A percentile compares a stretch with the other conserved stretches of the same genome.
phyloP scores from a whole-genome alignment of 805 yeast genomes.

The Candida krabiensis region DNA sequence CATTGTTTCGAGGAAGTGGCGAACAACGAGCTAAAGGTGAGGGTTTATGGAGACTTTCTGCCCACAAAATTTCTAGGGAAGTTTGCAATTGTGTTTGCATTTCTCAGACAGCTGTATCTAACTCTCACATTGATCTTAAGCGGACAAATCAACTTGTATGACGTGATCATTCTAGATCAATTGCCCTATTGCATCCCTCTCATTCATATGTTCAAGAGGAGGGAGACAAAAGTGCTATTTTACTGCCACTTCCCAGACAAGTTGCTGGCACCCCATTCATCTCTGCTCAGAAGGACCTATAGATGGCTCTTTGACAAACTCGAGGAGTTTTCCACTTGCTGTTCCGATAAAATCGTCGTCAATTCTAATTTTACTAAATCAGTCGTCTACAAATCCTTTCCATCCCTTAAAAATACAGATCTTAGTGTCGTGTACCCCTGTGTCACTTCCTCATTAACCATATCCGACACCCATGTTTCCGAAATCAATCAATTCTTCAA shows the following conservation, averaged over 20 bases:
- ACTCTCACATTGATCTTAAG: conserved; percentile 44
- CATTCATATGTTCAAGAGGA: conserved; percentile 44
- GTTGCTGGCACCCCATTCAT: conserved; percentile 60
- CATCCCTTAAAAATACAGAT: conserved; percentile 32
- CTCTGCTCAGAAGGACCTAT: conserved; percentile 60
- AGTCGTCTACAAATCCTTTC: conserved; percentile 67
- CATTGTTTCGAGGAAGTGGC: conserved; percentile 93
- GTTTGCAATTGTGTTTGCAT: conserved; percentile 80
- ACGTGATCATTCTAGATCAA: conserved; percentile 84
- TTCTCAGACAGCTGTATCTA: conserved; percentile 75
- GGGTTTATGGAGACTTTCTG: conserved; percentile 78
- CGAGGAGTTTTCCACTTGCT: conserved; percentile 77
- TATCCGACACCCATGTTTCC: conserved; percentile 23
- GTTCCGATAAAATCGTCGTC: conserved; percentile 80
- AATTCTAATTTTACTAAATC: conserved; percentile 81
- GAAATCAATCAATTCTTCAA: conserved; percentile 39
- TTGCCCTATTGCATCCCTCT: conserved; percentile 82
- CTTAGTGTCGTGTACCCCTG: conserved; percentile 77
- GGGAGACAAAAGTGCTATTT: conserved; percentile 59
- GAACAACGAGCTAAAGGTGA: conserved; percentile 55
- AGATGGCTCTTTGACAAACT: conserved; percentile 80
- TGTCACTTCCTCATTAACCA: conserved; percentile 45
- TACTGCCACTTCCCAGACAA: conserved; percentile 98
- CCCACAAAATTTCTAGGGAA: conserved; percentile 70
- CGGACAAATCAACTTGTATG: conserved; percentile 53